These are phyloP conservation scores for Aspergillaceae sp. DNA, from an alignment of 2,329 filamentous ascomycete genomes.

Conservation along the genomic window DNA sequence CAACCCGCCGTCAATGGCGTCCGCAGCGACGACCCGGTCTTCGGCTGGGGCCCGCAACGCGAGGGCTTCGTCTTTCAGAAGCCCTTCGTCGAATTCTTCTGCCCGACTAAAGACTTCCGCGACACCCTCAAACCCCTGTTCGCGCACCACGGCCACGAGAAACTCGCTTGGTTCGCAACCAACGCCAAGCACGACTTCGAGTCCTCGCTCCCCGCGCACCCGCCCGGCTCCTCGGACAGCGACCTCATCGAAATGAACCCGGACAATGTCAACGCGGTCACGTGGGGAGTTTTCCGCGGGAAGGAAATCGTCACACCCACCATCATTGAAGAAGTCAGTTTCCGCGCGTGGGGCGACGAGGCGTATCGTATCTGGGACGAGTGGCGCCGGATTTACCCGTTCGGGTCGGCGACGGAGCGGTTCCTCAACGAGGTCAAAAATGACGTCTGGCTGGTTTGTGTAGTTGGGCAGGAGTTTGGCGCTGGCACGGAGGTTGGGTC, in stretches of 20 bases:
- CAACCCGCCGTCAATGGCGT: slow-evolving; percentile 89
- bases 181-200: slow-evolving; percentile 71
- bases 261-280: slow-evolving; percentile 79
- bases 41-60: slow-evolving; percentile 86
- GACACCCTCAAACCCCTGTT: slow-evolving; percentile 55
- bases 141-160: slow-evolving; percentile 49
- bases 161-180: slow-evolving; percentile 79
- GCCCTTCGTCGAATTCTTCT: slow-evolving; percentile 94
- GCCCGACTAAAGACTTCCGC: slow-evolving; percentile 64
- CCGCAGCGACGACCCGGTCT: slow-evolving; percentile 64
- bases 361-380: slow-evolving; percentile 92
- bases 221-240: slow-evolving; percentile 18
- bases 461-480: slow-evolving; percentile 39
- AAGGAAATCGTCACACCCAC: slow-evolving; percentile 96
- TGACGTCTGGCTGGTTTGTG: slow-evolving; percentile 81
- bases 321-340: slow-evolving; percentile 92
- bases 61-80: slow-evolving; percentile 94
- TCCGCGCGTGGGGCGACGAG: slow-evolving; percentile 89
- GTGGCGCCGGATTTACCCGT: slow-evolving; percentile 83
- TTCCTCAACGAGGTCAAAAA: slow-evolving; percentile 59
- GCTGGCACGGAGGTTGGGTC: slow-evolving; percentile 32
- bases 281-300: slow-evolving; percentile 89
- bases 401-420: slow-evolving; percentile 60
- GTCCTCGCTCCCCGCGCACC: slow-evolving; percentile 43
- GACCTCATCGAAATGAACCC: slow-evolving; percentile 27